Percentiles rank a stretch among this genome's conserved stretches.
Evolutionary conservation across 306 rosid genomes (phyloP).

Genomic region (Prunus persica): Prunus_persica_NCBIv2 NC_034015.1:18075001-18075500

Average conservation of each 20-base stretch:
- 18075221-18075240: not conserved
- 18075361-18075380: too few relatives aligned
- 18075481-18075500: not conserved
- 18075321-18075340: not conserved
- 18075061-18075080: constrained; percentile 29
- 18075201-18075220: not conserved
- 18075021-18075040: constrained; percentile 26
- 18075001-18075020: constrained; percentile 27
- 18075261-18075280: constrained; percentile 1
- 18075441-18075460: not conserved
- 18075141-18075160: constrained; percentile 1
- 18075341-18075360: not conserved
- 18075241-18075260: not conserved
- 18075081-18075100: constrained; percentile 30
- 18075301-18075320: not conserved
- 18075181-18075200: not conserved
- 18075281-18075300: constrained; percentile 5
- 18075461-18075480: not conserved
- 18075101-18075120: constrained; percentile 33
- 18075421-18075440: not conserved
- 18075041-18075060: constrained; percentile 30
- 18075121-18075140: constrained; percentile 13
- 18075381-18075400: not conserved
- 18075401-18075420: not conserved
- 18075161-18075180: not conserved